Conservation (phyloP, 2,329 filamentous ascomycete genomes). For the Fonsecaea erecta region DNA sequence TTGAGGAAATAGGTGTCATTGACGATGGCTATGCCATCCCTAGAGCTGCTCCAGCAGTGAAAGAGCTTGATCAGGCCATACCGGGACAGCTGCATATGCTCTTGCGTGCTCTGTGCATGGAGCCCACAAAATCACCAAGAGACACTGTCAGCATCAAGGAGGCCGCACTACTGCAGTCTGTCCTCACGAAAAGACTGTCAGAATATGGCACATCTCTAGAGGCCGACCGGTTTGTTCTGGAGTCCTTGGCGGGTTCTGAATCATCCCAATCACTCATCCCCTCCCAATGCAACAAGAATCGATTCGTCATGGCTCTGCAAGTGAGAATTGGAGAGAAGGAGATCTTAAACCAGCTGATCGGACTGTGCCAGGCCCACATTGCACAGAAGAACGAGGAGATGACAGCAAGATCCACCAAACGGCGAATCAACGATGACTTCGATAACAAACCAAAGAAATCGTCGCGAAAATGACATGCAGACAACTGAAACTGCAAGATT, state of each 20-base stretch:
- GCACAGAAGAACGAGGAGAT: slow-evolving; percentile 42
- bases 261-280: slow-evolving; percentile 35
- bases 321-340: slow-evolving; percentile 75
- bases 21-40: slow-evolving; percentile 75
- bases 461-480: slow-evolving; percentile 20
- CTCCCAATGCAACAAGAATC: slow-evolving; percentile 42
- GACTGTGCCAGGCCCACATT: slow-evolving; percentile 42
- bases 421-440: slow-evolving; percentile 38
- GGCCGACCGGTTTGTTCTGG: slow-evolving; percentile 54
- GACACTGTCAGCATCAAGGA: slow-evolving; percentile 32
- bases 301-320: slow-evolving; percentile 64
- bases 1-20: slow-evolving; percentile 66
- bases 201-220: slow-evolving; percentile 62
- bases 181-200: slow-evolving; percentile 42
- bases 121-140: slow-evolving; percentile 17
- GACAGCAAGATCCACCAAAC: slow-evolving; percentile 37
- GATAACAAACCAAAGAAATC: slow-evolving; percentile 31
- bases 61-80: slow-evolving; percentile 43
- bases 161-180: slow-evolving; percentile 28
- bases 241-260: slow-evolving; percentile 34
- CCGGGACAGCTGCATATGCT: slow-evolving; percentile 48
- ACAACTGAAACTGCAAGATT: neutral
- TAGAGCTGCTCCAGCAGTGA: slow-evolving; percentile 38
- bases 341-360: slow-evolving; percentile 62
- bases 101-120: slow-evolving; percentile 41